A percentile compares a stretch with the other conserved stretches of the same genome.
Evolutionary conservation across 2,329 filamentous ascomycete genomes (phyloP).

Genomic region (Metarhizium sp.): DNA sequence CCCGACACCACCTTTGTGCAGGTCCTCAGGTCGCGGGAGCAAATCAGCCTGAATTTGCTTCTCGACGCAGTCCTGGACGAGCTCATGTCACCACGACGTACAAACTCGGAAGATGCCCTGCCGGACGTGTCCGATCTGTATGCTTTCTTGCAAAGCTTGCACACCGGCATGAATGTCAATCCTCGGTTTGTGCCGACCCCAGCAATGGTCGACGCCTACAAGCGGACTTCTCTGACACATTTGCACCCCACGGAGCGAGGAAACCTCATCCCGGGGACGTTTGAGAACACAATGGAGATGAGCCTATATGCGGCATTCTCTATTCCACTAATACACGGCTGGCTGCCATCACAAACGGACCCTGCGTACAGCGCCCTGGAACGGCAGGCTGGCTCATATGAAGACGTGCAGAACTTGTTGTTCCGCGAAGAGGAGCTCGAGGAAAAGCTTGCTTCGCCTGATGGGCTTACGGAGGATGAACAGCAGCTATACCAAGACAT

Average conservation of each 20-base stretch:
- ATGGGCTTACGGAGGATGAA: constrained; percentile 59
- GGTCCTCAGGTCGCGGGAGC: constrained; percentile 69
- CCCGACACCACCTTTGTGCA: constrained; percentile 65
- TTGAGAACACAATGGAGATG: constrained; percentile 83
- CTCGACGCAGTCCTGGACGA: constrained; percentile 90
- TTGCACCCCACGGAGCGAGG: constrained; percentile 40
- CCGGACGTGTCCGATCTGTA: constrained; percentile 87
- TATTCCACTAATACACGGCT: constrained; percentile 85
- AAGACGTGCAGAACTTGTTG: constrained; percentile 82
- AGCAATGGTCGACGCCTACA: constrained; percentile 36
- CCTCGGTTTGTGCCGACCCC: constrained; percentile 66
- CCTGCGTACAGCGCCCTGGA: constrained; percentile 60
- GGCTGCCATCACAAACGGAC: constrained; percentile 65
- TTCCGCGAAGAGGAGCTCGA: constrained; percentile 87
- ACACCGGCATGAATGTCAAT: constrained; percentile 98
- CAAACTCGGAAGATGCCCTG: constrained; percentile 51
- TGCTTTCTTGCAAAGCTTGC: constrained; percentile 74
- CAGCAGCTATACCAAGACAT: constrained; percentile 78
- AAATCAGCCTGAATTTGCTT: constrained; percentile 76
- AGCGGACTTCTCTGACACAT: constrained; percentile 43
- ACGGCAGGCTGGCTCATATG: constrained; percentile 73
- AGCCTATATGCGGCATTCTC: constrained; percentile 83
- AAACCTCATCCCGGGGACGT: constrained; percentile 55
- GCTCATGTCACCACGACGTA: constrained; percentile 68
- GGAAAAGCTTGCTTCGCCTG: constrained; percentile 48